Conservation (phyloP, 1,139 yeast genomes). For the Pneumocystis murina region DNA sequence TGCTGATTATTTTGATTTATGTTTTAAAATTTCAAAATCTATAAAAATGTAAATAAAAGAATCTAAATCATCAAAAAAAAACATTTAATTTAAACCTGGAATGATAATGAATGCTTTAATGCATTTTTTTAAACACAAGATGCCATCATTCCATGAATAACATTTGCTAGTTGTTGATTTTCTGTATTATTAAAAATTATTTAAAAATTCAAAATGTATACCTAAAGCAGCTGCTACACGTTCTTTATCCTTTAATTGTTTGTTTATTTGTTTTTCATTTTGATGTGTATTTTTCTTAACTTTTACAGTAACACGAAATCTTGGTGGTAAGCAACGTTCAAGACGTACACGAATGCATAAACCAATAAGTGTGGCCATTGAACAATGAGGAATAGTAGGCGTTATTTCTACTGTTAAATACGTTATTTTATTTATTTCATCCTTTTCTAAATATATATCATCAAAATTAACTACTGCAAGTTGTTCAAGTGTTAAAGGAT, state of each 20-base stretch:
- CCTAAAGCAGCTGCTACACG: constrained; percentile 91
- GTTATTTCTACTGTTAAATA: constrained; percentile 75
- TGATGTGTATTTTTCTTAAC: constrained; percentile 90
- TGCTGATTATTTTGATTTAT: too few relatives aligned
- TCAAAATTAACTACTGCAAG: constrained; percentile 78
- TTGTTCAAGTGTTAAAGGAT: constrained; percentile 88
- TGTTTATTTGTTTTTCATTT: constrained; percentile 87
- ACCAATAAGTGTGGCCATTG: constrained; percentile 89
- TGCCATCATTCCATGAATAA: constrained; percentile 80
- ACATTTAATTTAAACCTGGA: too few relatives aligned
- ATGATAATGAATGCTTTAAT: too few relatives aligned
- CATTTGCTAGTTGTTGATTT: constrained; percentile 76
- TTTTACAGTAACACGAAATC: constrained; percentile 64
- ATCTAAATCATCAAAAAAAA: too few relatives aligned
- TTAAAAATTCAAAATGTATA: not conserved
- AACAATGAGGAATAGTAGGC: constrained; percentile 96
- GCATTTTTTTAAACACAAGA: constrained; percentile 35
- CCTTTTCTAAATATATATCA: constrained; percentile 56
- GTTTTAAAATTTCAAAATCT: too few relatives aligned
- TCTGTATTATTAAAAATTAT: constrained; percentile 28
- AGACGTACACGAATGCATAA: constrained; percentile 83
- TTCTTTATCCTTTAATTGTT: constrained; percentile 92
- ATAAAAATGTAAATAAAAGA: too few relatives aligned
- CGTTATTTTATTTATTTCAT: constrained; percentile 19
- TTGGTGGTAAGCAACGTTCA: constrained; percentile 73